A percentile compares a stretch with the other conserved stretches of the same genome.
Conservation (phyloP, 345 rosid species). For the Bruguiera gymnorhiza region DNA sequence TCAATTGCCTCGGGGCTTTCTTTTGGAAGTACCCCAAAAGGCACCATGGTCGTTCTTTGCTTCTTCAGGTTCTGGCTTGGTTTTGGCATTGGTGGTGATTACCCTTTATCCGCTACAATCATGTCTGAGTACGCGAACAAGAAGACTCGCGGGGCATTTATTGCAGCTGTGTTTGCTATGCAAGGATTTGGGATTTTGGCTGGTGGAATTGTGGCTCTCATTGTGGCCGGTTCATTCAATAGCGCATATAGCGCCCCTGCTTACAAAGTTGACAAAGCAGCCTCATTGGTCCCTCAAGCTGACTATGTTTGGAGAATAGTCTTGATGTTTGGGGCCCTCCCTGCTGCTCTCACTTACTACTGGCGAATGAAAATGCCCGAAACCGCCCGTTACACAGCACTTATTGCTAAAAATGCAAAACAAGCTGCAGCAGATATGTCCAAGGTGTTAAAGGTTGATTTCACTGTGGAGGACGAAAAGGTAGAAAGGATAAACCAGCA, state of each 20-base stretch:
- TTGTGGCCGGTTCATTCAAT: slow-evolving; percentile 19
- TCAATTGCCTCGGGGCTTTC: slow-evolving; percentile 26
- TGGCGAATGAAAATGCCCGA: slow-evolving; percentile 36
- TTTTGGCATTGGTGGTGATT: slow-evolving; percentile 30
- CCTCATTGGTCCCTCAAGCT: slow-evolving; percentile 20
- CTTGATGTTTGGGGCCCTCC: slow-evolving; percentile 27
- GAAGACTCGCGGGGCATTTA: slow-evolving; percentile 28
- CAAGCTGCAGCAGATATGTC: slow-evolving; percentile 30
- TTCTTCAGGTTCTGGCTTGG: slow-evolving; percentile 36
- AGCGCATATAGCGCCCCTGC: slow-evolving; percentile 7
- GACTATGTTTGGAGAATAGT: slow-evolving; percentile 31
- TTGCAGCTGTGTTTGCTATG: slow-evolving; percentile 33
- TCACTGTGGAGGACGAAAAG: slow-evolving; percentile 10
- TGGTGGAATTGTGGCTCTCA: slow-evolving; percentile 23
- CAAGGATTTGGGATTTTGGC: slow-evolving; percentile 32
- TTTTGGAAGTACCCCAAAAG: background rate
- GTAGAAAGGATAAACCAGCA: background rate
- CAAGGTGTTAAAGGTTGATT: slow-evolving; percentile 17
- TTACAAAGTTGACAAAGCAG: background rate
- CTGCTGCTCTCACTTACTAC: slow-evolving; percentile 27
- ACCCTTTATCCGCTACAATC: slow-evolving; percentile 29
- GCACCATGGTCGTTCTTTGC: slow-evolving; percentile 16
- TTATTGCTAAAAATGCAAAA: slow-evolving; percentile 25
- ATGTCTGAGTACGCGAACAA: slow-evolving; percentile 35
- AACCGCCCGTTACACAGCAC: slow-evolving; percentile 30